Evolutionary conservation across 2,329 filamentous ascomycete genomes (phyloP).

Genomic region (Aspergillus floridensis): DNA sequence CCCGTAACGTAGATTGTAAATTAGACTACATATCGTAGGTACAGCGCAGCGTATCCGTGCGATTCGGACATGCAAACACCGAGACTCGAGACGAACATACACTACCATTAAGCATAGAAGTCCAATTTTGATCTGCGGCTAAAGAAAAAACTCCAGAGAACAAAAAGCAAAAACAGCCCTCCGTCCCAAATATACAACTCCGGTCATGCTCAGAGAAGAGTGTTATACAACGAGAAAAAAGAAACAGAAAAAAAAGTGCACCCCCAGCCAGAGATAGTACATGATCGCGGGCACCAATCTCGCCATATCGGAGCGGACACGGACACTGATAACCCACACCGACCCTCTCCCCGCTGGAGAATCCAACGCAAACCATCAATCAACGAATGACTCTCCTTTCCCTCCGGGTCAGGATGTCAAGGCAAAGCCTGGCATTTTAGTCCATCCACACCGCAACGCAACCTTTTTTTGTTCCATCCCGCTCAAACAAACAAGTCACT

Average conservation of each 20-base stretch:
- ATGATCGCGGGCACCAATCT: slow-evolving; percentile 12
- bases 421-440: no score
- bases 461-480: no score
- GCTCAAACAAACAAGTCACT: not conserved
- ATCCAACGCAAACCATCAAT: no score
- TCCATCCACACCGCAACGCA: no score
- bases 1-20: not conserved
- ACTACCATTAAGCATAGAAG: not conserved
- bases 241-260: not conserved
- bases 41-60: not conserved
- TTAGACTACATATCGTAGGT: not conserved
- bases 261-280: slow-evolving; percentile 14
- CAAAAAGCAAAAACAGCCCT: slow-evolving; percentile 3
- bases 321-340: not conserved
- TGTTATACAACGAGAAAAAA: slow-evolving; percentile 27
- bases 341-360: no score
- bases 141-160: not conserved
- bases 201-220: slow-evolving; percentile 33
- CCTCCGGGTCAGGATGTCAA: no score
- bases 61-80: no score
- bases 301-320: no score
- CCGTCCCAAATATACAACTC: slow-evolving; percentile 22
- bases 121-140: not conserved
- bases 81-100: no score
- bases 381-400: no score